Percentiles rank a stretch among this genome's conserved stretches.
phyloP scores from a whole-genome alignment of 83 land plant species.

The Picea engelmannii region DNA sequence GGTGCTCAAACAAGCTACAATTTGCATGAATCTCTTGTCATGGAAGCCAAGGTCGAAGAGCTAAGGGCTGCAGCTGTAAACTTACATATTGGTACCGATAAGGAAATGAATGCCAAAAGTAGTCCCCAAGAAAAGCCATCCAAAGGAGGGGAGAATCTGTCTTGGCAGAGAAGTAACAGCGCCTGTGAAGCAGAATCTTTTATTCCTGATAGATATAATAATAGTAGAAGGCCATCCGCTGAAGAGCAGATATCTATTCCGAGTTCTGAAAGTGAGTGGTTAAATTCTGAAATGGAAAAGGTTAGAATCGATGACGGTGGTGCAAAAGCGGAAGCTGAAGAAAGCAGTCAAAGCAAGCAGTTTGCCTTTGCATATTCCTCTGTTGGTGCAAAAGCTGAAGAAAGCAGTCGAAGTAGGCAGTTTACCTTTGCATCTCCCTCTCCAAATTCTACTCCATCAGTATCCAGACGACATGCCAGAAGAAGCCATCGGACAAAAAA shows the following conservation, averaged over 20 bases:
- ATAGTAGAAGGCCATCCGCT: no score
- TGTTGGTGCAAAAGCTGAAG: conserved; percentile 12
- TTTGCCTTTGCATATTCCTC: conserved; percentile 50
- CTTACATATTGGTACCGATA: conserved; percentile 31
- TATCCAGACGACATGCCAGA: conserved; percentile 24
- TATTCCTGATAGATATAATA: no score
- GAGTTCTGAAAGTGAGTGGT: conserved; percentile 33
- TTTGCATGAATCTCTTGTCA: conserved; percentile 12
- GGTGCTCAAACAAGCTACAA: conserved; percentile 14
- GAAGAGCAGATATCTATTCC: conserved; percentile 10
- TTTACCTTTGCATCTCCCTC: conserved; percentile 50
- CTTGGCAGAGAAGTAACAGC: background rate
- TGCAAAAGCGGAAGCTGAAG: conserved; percentile 19
- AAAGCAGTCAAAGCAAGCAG: conserved; percentile 15
- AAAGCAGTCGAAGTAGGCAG: conserved; percentile 16
- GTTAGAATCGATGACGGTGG: conserved; percentile 25
- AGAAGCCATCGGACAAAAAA: conserved; percentile 34
- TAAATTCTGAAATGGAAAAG: conserved; percentile 26
- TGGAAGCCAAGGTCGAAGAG: no score
- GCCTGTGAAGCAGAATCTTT: no score
- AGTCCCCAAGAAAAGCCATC: background rate
- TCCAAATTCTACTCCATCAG: conserved; percentile 25
- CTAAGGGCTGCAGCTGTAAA: conserved; percentile 26
- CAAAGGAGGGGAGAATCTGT: background rate
- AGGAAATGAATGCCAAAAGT: background rate